phyloP scores from a whole-genome alignment of 2,329 filamentous ascomycete genomes.

The Fusarium torreyae region DNA sequence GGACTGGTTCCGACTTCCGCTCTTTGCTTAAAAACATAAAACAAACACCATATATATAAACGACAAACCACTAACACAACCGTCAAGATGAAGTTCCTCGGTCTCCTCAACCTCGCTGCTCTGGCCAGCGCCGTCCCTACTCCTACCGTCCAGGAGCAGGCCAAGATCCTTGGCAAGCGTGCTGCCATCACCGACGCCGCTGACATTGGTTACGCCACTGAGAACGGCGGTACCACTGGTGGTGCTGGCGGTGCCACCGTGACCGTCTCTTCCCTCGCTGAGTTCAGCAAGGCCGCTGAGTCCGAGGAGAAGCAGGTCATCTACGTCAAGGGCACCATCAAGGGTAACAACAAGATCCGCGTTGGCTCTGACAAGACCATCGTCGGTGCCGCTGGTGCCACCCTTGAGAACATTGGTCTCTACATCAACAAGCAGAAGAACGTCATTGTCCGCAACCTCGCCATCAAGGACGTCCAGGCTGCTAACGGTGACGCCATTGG shows the following conservation, averaged over 20 bases:
- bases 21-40: constrained; percentile 18
- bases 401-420: constrained; percentile 64
- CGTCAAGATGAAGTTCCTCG: constrained; percentile 54
- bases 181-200: constrained; percentile 57
- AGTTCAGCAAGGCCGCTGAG: constrained; percentile 63
- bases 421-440: constrained; percentile 68
- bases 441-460: constrained; percentile 75
- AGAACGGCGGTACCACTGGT: constrained; percentile 63
- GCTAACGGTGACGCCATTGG: constrained; percentile 72
- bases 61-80: constrained; percentile 7
- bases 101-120: constrained; percentile 51
- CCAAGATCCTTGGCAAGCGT: constrained; percentile 53
- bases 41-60: neutral
- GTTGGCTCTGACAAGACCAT: constrained; percentile 64
- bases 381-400: constrained; percentile 57
- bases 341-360: constrained; percentile 56
- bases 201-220: constrained; percentile 54
- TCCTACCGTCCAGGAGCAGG: constrained; percentile 49
- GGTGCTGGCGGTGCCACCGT: constrained; percentile 65
- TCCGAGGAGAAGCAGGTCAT: constrained; percentile 60
- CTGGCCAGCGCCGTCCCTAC: constrained; percentile 52
- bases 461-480: constrained; percentile 69
- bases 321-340: constrained; percentile 60
- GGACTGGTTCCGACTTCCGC: constrained; percentile 42
- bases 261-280: constrained; percentile 60